These are phyloP conservation scores for Cyclostephanos invisitatus DNA, from an alignment of 108 stramenopile species.

Conservation along the genomic window DNA sequence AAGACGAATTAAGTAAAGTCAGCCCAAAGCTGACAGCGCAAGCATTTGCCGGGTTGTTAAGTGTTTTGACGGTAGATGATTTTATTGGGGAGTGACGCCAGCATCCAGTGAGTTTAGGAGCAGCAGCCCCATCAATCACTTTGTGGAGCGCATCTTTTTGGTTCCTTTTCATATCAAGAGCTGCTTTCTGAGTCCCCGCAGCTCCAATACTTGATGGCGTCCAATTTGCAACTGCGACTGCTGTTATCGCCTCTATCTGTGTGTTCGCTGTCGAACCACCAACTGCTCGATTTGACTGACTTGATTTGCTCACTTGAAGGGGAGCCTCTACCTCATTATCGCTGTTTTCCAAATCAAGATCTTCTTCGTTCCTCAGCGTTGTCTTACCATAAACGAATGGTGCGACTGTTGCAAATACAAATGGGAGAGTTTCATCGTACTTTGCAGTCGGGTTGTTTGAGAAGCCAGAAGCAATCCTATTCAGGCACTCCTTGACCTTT, in stretches of 20 bases:
- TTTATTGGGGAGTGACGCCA: slow-evolving; percentile 54
- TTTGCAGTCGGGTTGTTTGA: slow-evolving; percentile 85
- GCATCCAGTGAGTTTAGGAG: slow-evolving; percentile 86
- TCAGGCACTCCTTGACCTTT: slow-evolving; percentile 82
- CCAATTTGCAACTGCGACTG: slow-evolving; percentile 67
- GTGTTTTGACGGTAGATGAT: slow-evolving; percentile 21
- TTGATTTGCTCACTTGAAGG: slow-evolving; percentile 57
- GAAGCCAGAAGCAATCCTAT: slow-evolving; percentile 87
- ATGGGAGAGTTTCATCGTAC: slow-evolving; percentile 67
- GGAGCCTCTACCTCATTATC: slow-evolving; percentile 54
- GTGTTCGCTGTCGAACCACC: neutral
- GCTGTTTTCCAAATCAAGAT: slow-evolving; percentile 42
- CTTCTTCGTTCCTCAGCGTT: slow-evolving; percentile 16
- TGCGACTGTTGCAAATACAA: slow-evolving; percentile 78
- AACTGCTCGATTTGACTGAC: slow-evolving; percentile 7
- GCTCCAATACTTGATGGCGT: slow-evolving; percentile 62
- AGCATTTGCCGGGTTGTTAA: slow-evolving; percentile 76
- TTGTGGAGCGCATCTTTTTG: slow-evolving; percentile 46
- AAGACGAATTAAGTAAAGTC: slow-evolving; percentile 69
- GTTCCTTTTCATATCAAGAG: slow-evolving; percentile 53
- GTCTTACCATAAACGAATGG: slow-evolving; percentile 59
- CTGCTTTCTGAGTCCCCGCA: slow-evolving; percentile 50
- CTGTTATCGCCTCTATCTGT: slow-evolving; percentile 19
- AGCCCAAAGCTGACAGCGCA: slow-evolving; percentile 88
- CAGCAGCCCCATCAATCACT: slow-evolving; percentile 77